Percentiles rank a stretch among this genome's conserved stretches.
Conservation (phyloP, 73 alveolate genomes). For the Tetrahymena thermophila region DNA sequence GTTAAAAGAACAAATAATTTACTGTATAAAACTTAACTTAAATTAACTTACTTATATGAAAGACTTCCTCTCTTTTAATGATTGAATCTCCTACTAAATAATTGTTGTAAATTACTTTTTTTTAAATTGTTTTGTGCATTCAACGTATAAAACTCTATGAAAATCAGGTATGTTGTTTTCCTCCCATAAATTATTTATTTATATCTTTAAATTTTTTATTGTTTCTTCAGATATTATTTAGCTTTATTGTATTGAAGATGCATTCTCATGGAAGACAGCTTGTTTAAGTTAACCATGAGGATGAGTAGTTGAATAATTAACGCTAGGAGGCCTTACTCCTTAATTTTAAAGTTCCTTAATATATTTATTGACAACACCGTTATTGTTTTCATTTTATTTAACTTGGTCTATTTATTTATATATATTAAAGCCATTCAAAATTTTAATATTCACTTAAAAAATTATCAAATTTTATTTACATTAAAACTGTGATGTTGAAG, state of each 20-base stretch:
- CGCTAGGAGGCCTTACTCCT: neutral
- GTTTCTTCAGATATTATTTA: neutral
- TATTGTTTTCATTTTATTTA: neutral
- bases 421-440: too few species aligned
- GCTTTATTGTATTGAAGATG: neutral
- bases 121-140: neutral
- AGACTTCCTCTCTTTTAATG: neutral
- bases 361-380: neutral
- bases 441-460: neutral
- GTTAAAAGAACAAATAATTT: neutral
- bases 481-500: neutral
- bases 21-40: too few species aligned
- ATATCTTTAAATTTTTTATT: neutral
- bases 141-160: neutral
- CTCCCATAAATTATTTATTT: neutral
- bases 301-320: neutral
- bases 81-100: neutral
- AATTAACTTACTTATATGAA: neutral
- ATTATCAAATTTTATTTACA: neutral
- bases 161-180: neutral
- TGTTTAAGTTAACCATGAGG: neutral
- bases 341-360: neutral
- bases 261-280: neutral
- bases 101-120: neutral
- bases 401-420: neutral